Base-by-base conservation (phyloP, 169 alveolate species). In the Neospora caninum region DNA sequence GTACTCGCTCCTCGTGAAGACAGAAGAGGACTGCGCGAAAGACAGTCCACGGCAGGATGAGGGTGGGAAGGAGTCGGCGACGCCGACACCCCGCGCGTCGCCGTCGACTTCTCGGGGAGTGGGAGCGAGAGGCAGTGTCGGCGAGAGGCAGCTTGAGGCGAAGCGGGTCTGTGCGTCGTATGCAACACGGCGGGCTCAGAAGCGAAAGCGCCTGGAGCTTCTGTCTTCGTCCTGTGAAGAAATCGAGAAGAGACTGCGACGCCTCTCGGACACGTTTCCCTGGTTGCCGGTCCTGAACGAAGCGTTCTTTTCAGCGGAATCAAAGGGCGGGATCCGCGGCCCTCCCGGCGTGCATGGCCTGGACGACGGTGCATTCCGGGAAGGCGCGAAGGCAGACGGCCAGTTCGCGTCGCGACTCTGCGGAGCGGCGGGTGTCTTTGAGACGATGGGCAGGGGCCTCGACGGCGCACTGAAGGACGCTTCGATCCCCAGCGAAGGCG, bases 251-350 rank as follows among this genome's bases (percentile, higher is more conserved):
- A 18, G 86, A 16, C 86, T 78, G 27, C 39, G 86, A 25, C 45
- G 89, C 25, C 64, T 82, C 34, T 7, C 89, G 6, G 36, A 38
- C 22, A 29, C 53, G 31, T 82, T 82, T 82, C 89, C 89, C 31
- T 82, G 89, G 89, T 36, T 82, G 89, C 89, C 89, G 22, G 89
- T 82, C 41, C 67, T 82, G 39, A 38, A 43, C 41, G 53, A 13
- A 22, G 53, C 89, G 25, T 82, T 82, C 67, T 73, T 73, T n/a
- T 31, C 84, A 13, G 38, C 84, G 4, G 73, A 16, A 1, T 16
- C 73, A 0, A 64, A 16, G 73, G n/a, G 73, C 31, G 73, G 20
- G 73, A 29, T 27, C 73, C n/a, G 4, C 73, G 7, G n/a, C 31
- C 1, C n/a, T 64, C 31, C 20, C 7, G 73, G 20, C n/a, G 31